Evolutionary conservation across 2,329 filamentous ascomycete species (phyloP).

Genomic region (Tolypocladium tundrense): DNA sequence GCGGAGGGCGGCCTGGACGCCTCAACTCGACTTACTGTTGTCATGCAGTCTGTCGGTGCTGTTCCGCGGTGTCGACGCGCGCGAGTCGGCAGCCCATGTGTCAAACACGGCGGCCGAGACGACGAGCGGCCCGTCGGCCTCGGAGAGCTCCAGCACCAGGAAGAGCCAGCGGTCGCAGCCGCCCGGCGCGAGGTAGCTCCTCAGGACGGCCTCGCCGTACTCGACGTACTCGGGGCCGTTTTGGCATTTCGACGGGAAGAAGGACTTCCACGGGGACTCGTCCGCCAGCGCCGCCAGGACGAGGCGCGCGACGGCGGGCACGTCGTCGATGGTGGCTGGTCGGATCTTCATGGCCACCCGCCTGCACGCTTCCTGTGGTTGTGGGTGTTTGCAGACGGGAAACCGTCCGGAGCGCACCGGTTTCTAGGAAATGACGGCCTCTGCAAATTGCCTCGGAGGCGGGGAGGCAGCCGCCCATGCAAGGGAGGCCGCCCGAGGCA

Average conservation of each 20-base stretch:
- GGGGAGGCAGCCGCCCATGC: not conserved
- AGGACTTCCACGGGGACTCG: slow-evolving; percentile 7
- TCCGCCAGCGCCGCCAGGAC: slow-evolving; percentile 6
- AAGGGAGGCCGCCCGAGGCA: not conserved
- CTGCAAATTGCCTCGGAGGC: not conserved
- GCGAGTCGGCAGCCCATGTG: not conserved
- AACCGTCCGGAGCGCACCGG: not conserved
- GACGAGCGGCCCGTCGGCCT: slow-evolving; percentile 1
- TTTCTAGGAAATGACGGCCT: not conserved
- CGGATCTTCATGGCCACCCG: slow-evolving; percentile 5
- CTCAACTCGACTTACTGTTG: not conserved
- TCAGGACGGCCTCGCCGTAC: not conserved
- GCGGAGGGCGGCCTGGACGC: no score
- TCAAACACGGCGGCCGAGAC: slow-evolving; percentile 9
- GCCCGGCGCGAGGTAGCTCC: slow-evolving; percentile 1
- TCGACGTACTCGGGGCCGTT: not conserved
- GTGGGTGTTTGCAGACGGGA: not conserved
- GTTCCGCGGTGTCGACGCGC: not conserved
- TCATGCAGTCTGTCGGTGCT: not conserved
- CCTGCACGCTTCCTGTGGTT: not conserved
- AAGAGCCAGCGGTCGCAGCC: slow-evolving; percentile 1
- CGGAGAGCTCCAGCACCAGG: slow-evolving; percentile 6
- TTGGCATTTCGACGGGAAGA: slow-evolving; percentile 3
- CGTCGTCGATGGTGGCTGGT: slow-evolving; percentile 6
- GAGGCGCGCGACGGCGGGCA: slow-evolving; percentile 8